phyloP scores from a whole-genome alignment of 1,284 basidiomycete genomes.

The Cutaneotrichosporon daszewskae region DNA sequence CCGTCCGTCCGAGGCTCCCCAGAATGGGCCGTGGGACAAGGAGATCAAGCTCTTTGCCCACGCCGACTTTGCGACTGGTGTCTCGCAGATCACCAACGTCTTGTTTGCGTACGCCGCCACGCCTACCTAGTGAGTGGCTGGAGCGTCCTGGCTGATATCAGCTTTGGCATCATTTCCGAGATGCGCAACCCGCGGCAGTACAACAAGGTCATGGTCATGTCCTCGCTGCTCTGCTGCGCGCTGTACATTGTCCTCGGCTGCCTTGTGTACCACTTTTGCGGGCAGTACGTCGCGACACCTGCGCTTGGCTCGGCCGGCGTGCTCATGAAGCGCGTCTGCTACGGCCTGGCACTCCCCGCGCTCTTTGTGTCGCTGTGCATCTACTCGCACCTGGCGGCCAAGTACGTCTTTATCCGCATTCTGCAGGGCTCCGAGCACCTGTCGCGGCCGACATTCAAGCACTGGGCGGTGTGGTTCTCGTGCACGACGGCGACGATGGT shows the following conservation, averaged over 20 bases:
- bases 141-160: no score
- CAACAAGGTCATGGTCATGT: conserved; percentile 25
- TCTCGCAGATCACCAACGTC: conserved; percentile 39
- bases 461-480: conserved; percentile 32
- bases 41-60: conserved; percentile 19
- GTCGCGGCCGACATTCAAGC: conserved; percentile 17
- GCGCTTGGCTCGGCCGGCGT: conserved; percentile 43
- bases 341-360: conserved; percentile 46
- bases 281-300: conserved; percentile 41
- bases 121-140: conserved; percentile 23
- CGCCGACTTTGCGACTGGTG: conserved; percentile 31
- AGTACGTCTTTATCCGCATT: conserved; percentile 31
- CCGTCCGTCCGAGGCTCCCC: conserved; percentile 35
- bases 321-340: conserved; percentile 45
- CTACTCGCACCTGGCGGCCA: conserved; percentile 29
- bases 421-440: conserved; percentile 29
- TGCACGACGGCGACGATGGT: not conserved
- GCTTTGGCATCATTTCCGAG: conserved; percentile 29
- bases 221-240: conserved; percentile 32
- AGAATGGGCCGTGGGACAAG: conserved; percentile 25
- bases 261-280: conserved; percentile 33
- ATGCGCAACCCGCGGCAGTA: conserved; percentile 32
- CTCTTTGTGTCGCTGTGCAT: conserved; percentile 22
- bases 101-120: conserved; percentile 38
- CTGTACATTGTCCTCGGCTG: conserved; percentile 32